Evolutionary conservation across 306 rosid genomes (phyloP), one percentile per base, ranked within the genome.

Genomic region (Fragaria ananassa): DNA sequence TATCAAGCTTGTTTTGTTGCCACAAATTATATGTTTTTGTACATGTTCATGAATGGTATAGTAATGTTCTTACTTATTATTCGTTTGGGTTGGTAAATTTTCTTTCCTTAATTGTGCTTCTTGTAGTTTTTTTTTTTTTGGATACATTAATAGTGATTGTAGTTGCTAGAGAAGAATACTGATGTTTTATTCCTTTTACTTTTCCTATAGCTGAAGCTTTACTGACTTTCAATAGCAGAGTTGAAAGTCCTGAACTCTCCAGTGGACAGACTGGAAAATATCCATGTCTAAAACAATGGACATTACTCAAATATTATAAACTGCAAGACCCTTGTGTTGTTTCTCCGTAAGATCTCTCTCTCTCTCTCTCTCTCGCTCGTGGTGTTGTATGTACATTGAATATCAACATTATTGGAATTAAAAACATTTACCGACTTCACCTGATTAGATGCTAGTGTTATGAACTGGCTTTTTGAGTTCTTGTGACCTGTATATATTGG

Each of bases 341-440:
- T 87, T 49, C 86, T 86, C 58, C 74, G 91, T 89, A 89, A 84
- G 94, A 75, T 82, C 80, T 74, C 58, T 79, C 85, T 70, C 65
- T n/a, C 39, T 23, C 12, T 61, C 84, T 70, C 65, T n/a, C 37
- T 23, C 12, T 61, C 2, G 39, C 10, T 27, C 27, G 1, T 7
- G 45, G 45, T 34, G 1, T 71, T 53, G 56, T 8, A 41, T 27
- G 68, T 78, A n/a, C 56, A 4, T 72, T 7, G n/a, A 19, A 8
- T 19, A 19, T n/a, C 60, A 54, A 54, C 60, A 21, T 21, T 21
- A 56, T 51, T 51, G 58, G 25, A 56, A 9, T 21, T 8, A 56
- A 54, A 54, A 44, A n/a, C 27, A 31, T 41, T 19, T 27, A 45
- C 7, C 19, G 19, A 17, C 49, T 31, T 72, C 6, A 14, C 75